Base-by-base conservation (phyloP, 1,139 yeast species). In the Meyerozyma guilliermondii region DNA sequence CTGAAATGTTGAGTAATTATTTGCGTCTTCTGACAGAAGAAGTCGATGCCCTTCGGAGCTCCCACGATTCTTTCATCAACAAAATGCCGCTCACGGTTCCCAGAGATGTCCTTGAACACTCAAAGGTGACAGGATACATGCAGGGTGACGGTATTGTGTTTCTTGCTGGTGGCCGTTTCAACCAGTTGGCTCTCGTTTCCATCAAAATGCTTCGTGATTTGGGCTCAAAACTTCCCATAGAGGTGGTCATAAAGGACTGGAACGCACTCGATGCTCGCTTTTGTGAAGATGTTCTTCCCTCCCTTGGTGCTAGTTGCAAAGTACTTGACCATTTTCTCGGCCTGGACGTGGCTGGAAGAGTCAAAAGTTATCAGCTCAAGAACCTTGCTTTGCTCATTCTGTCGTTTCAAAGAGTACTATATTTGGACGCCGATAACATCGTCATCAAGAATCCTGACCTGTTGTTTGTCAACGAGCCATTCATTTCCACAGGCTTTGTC, bases 111-210 rank as follows among this genome's bases (percentile, higher is more conserved):
- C 42, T 52, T 31, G 46, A 53, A 17, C 47, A 29, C 34, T 57
- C 57, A 35, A 52, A 51, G 41, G 55, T 48, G 43, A 59, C 56
- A 42, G 50, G 51, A 17, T 65, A 62, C 46, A 62, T 66, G 69
- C 51, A 62, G 42, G 83, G 81, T 11, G 68, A 71, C 46, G 86
- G 87, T 34, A 77, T 79, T 38, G 83, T 80, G 4, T 76, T 78
- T 51, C 73, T 81, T 42, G 87, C 84, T 28, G 87, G 86, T 46
- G 84, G 78, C 29, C 67, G 68, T 46, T 80, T 72, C 56, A 69
- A 80, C 48, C 79, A 81, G 58, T 66, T 80, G 41, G 76, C 80
- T 6, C 58, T 78, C 22, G 58, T 77, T 7, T 74, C 81, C n/a
- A 71, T 81, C 39, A 73, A 75, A 54, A 67, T 78, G 33, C 59